Evolutionary conservation across 345 rosid species (phyloP), one percentile per base, ranked within the genome.

Genomic region (Citrus trifoliata): DNA sequence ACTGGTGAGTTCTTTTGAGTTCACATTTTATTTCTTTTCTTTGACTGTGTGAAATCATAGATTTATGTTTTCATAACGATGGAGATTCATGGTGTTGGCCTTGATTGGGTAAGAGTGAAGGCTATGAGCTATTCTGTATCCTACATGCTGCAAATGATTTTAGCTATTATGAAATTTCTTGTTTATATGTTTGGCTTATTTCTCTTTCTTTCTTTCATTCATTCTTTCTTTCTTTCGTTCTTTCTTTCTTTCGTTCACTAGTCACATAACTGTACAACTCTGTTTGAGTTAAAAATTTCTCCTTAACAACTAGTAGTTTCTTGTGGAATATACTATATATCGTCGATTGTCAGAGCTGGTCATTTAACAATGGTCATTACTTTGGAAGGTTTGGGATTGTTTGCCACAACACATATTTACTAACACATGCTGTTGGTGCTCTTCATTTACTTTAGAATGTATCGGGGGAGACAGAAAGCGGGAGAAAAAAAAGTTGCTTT

Each of bases 41-140:
- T 89, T 90, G 81, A 89, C 97, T 75, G 71, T 24, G 76, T 48
- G 69, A 68, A 75, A 78, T 74, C 89, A 84, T 91, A 89, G 81
- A 86, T 85, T 82, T 83, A 80, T 87, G 89, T 86, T 80, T 81
- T 63, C 85, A 82, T 82, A 78, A 83, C 67, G 62, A 38, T 87
- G 89, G 89, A 84, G 84, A 84, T 82, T 86, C 90, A 73, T 83
- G 91, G 81, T 80, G 79, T 81, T 84, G 88, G 82, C 82, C 73
- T 80, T 80, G 83, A 77, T 84, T 71, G 63, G 81, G 80, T 80
- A 84, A 87, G 88, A 84, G 87, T 80, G 70, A 78, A 76, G 76
- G 84, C 87, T 55, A 59, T 80, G 83, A 74, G 80, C 87, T 79
- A 71, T 80, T 71, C 75, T 84, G 90, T 90, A 88, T 88, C 93